phyloP scores from a whole-genome alignment of 1,139 yeast species.

The Lodderomyces theae region DNA sequence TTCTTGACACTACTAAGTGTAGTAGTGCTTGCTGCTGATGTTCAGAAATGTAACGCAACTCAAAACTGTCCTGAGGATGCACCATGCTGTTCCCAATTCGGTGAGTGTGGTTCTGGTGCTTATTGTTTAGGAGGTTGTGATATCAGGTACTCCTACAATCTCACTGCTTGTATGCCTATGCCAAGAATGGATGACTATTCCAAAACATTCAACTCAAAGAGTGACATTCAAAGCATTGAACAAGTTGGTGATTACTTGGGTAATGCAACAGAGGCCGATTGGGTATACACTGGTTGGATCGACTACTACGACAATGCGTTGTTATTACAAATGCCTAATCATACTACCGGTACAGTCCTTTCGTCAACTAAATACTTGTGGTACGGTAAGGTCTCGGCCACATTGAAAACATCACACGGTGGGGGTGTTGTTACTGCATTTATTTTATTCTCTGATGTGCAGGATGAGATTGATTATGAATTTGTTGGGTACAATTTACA shows the following conservation, averaged over 20 bases:
- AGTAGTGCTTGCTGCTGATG: slow-evolving; percentile 15
- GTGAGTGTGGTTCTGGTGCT: slow-evolving; percentile 81
- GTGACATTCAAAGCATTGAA: slow-evolving; percentile 19
- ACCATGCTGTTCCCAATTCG: slow-evolving; percentile 85
- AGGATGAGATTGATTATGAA: slow-evolving; percentile 90
- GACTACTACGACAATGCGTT: slow-evolving; percentile 55
- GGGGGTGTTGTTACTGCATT: slow-evolving; percentile 86
- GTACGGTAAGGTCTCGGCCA: slow-evolving; percentile 80
- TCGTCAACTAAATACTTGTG: slow-evolving; percentile 79
- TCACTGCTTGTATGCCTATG: slow-evolving; percentile 67
- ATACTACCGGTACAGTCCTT: slow-evolving; percentile 76
- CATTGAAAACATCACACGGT: slow-evolving; percentile 69
- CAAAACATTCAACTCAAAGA: slow-evolving; percentile 39
- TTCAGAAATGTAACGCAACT: slow-evolving; percentile 45
- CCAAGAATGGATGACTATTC: slow-evolving; percentile 37
- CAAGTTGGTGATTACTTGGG: slow-evolving; percentile 59
- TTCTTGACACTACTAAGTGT: slow-evolving; percentile 12
- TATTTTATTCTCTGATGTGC: slow-evolving; percentile 77
- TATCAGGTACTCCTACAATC: slow-evolving; percentile 59
- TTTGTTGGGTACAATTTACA: slow-evolving; percentile 72
- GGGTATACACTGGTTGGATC: slow-evolving; percentile 73
- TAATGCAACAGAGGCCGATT: slow-evolving; percentile 61
- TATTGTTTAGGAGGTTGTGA: slow-evolving; percentile 84
- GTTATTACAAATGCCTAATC: slow-evolving; percentile 72
- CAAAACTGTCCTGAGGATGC: slow-evolving; percentile 61